phyloP scores from a whole-genome alignment of 2,329 filamentous ascomycete species.

The Byssochlamys sp. region DNA sequence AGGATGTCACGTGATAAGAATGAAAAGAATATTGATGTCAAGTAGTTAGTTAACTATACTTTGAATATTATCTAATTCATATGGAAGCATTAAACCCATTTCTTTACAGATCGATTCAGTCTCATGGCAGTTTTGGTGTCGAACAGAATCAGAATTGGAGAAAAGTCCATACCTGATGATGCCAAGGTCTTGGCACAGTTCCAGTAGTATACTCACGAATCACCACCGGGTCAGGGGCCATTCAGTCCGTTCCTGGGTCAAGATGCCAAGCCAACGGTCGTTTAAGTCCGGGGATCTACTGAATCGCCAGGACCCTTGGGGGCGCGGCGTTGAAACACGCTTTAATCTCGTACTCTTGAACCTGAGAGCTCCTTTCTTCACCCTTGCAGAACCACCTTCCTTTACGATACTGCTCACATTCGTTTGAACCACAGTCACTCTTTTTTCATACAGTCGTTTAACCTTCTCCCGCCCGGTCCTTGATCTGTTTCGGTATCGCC shows the following conservation, averaged over 20 bases:
- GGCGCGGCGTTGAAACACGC: constrained; percentile 7
- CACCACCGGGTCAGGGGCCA: not conserved
- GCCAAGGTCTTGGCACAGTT: too few relatives aligned
- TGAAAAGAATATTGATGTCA: not conserved
- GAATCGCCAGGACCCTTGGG: not conserved
- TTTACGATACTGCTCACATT: constrained; percentile 3
- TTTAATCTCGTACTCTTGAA: constrained; percentile 11
- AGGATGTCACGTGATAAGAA: not conserved
- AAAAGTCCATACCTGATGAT: too few relatives aligned
- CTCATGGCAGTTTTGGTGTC: too few relatives aligned
- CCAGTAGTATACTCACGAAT: too few relatives aligned
- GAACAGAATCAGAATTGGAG: too few relatives aligned
- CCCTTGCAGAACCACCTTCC: constrained; percentile 8
- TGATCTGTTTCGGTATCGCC: not conserved
- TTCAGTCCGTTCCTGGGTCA: not conserved
- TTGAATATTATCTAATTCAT: too few relatives aligned
- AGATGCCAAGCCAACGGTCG: not conserved
- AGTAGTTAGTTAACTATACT: too few relatives aligned
- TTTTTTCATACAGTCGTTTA: constrained; percentile 1
- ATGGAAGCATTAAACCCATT: too few relatives aligned
- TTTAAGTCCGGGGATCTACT: not conserved
- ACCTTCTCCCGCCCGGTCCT: not conserved
- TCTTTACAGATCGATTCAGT: too few relatives aligned
- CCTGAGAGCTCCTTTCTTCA: constrained; percentile 14
- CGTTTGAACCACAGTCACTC: constrained; percentile 6